phyloP scores from a whole-genome alignment of 1,284 basidiomycete genomes.

The Athelia sp. region DNA sequence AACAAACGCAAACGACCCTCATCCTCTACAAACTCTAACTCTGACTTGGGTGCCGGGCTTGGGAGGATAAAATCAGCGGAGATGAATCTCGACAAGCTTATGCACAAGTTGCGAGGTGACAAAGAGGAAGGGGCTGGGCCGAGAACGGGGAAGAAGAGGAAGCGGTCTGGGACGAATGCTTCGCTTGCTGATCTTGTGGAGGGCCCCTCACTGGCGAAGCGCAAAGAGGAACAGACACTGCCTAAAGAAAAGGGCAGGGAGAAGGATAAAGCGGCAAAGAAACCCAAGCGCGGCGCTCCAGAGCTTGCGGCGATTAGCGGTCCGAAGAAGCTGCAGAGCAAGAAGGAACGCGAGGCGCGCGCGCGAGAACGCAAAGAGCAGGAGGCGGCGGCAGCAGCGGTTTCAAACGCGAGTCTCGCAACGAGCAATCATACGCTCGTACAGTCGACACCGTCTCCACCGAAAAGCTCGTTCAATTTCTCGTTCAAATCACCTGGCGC shows the following conservation, averaged over 20 bases:
- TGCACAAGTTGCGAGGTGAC: conserved; percentile 49
- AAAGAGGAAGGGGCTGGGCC: conserved; percentile 13
- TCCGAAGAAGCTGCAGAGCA: neutral
- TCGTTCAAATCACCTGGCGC: neutral
- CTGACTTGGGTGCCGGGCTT: too few species aligned
- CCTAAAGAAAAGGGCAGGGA: neutral
- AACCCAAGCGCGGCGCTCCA: neutral
- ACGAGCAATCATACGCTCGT: neutral
- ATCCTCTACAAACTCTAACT: conserved; percentile 33
- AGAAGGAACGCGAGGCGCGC: conserved; percentile 5
- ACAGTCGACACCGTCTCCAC: too few species aligned
- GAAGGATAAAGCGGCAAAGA: neutral
- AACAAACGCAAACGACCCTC: conserved; percentile 67
- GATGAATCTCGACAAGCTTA: conserved; percentile 75
- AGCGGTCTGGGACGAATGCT: conserved; percentile 6
- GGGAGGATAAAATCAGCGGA: conserved; percentile 42
- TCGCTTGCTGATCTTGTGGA: neutral
- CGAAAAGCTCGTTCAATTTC: neutral
- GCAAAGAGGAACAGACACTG: neutral
- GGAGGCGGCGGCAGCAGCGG: conserved; percentile 12
- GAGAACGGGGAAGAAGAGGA: conserved; percentile 13
- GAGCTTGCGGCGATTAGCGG: neutral
- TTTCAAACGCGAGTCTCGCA: neutral
- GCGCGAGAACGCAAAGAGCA: conserved; percentile 14
- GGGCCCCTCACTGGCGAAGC: too few species aligned